Conservation (phyloP, 495 filamentous ascomycete species). For the Xylaria grammica region DNA sequence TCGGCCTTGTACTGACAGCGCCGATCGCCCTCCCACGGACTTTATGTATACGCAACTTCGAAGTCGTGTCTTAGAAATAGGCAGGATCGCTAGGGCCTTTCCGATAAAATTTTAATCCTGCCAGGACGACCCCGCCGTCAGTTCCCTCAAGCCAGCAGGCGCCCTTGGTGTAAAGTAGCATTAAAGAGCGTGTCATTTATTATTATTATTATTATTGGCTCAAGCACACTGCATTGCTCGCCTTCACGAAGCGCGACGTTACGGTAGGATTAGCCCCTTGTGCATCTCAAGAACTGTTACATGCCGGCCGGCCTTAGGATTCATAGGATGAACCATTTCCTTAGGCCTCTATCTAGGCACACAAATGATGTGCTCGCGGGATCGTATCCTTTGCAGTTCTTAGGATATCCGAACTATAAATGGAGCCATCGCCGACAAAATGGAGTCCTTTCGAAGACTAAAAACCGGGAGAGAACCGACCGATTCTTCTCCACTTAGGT, state of each 20-base stretch:
- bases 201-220: not conserved
- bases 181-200: not conserved
- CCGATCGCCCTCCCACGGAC: not conserved
- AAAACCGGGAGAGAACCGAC: not conserved
- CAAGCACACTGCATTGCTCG: not conserved
- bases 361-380: no score
- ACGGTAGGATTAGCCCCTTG: not conserved
- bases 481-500: not conserved
- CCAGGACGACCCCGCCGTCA: not conserved
- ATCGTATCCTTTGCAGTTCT: not conserved
- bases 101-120: slow-evolving; percentile 10
- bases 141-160: not conserved
- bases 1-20: not conserved
- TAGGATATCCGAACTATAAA: not conserved
- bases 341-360: not conserved
- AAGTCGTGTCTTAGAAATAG: slow-evolving; percentile 7
- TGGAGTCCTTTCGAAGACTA: not conserved
- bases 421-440: not conserved
- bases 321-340: not conserved
- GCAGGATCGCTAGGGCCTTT: slow-evolving; percentile 31
- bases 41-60: not conserved
- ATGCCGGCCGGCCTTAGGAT: not conserved
- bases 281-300: not conserved
- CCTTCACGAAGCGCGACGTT: not conserved
- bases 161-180: not conserved